Evolutionary conservation across 75 land plant genomes (phyloP).

Genomic region (Chamaecyparis obtusa): DNA sequence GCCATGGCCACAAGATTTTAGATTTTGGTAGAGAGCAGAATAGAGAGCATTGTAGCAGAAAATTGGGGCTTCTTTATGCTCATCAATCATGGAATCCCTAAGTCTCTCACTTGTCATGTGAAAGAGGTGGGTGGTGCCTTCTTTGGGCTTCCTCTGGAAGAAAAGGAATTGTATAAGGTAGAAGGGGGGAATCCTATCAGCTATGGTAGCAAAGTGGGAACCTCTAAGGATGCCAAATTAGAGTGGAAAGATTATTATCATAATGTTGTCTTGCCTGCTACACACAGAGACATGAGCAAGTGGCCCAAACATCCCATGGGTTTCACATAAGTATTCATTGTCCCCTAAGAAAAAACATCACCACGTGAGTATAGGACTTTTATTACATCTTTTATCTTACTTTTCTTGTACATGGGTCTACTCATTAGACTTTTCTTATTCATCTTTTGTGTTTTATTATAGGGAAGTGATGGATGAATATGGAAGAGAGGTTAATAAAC

Average conservation of each 20-base stretch:
- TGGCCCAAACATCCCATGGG: not conserved
- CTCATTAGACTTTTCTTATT: too few species aligned
- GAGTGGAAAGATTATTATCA: not conserved
- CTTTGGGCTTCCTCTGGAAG: not conserved
- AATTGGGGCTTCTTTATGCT: not conserved
- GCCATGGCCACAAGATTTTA: too few species aligned
- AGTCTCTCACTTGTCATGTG: not conserved
- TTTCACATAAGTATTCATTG: too few species aligned
- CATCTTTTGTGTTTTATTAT: too few species aligned
- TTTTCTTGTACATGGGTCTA: too few species aligned
- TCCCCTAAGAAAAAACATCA: too few species aligned
- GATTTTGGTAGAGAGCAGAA: too few species aligned
- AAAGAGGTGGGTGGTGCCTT: not conserved
- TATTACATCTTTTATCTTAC: too few species aligned
- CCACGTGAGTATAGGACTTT: too few species aligned
- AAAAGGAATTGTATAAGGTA: not conserved
- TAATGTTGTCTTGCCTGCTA: not conserved
- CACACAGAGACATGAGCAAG: not conserved
- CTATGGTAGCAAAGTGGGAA: conserved; percentile 16
- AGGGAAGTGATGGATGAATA: too few species aligned
- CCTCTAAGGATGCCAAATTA: not conserved
- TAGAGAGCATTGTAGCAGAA: not conserved
- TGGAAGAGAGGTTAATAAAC: too few species aligned
- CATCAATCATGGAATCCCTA: not conserved
- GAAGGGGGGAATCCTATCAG: not conserved